Evolutionary conservation across 208 protist species (phyloP).

Genomic region (Trypanosoma theileri): DNA sequence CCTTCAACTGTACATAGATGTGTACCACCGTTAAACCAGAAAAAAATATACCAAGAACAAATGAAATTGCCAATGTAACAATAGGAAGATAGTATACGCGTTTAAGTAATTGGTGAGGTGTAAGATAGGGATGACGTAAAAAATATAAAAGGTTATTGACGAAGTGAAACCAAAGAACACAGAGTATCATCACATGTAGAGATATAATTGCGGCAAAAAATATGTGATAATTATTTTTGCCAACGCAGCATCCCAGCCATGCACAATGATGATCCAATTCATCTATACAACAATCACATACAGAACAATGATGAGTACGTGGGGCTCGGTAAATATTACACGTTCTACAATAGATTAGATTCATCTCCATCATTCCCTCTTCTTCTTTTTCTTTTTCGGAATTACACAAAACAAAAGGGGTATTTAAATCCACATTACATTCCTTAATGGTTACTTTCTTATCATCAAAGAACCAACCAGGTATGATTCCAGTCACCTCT

Average conservation of each 20-base stretch:
- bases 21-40: constrained; percentile 37
- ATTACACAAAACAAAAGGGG: constrained; percentile 3
- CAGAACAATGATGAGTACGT: constrained; percentile 60
- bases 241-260: constrained; percentile 69
- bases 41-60: constrained; percentile 39
- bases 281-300: constrained; percentile 65
- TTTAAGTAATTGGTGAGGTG: constrained; percentile 6
- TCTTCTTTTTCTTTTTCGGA: not conserved
- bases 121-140: constrained; percentile 3
- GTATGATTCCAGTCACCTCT: not conserved
- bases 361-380: constrained; percentile 39
- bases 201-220: constrained; percentile 44
- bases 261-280: constrained; percentile 68
- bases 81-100: constrained; percentile 36
- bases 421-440: no score
- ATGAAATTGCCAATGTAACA: constrained; percentile 38
- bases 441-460: not conserved
- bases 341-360: constrained; percentile 49
- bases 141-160: constrained; percentile 25
- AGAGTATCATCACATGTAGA: constrained; percentile 42
- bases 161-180: constrained; percentile 41
- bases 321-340: constrained; percentile 51
- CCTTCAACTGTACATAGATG: constrained; percentile 39
- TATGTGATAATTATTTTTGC: constrained; percentile 56
- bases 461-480: not conserved